Percentiles rank a stretch among this genome's conserved stretches.
Evolutionary conservation across 169 alveolate genomes (phyloP).

Genomic region (Miamiensis avidus): DNA sequence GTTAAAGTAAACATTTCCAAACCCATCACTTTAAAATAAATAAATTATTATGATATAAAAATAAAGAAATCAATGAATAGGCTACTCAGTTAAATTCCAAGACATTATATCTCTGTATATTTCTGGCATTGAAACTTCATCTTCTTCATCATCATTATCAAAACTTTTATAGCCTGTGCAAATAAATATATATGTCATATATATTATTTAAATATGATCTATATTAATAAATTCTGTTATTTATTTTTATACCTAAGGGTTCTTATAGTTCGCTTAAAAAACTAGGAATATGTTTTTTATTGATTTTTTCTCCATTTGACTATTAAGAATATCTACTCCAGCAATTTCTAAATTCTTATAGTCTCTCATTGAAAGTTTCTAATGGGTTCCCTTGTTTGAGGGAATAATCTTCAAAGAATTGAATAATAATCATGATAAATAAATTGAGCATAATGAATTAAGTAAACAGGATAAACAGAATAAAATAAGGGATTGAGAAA

Average conservation of each 20-base stretch:
- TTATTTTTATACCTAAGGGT: slow-evolving; percentile 13
- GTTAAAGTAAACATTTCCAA: slow-evolving; percentile 28
- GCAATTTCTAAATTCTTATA: slow-evolving; percentile 62
- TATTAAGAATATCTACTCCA: slow-evolving; percentile 73
- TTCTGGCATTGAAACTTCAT: background rate
- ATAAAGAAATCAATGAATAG: too few relatives aligned
- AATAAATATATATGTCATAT: too few relatives aligned
- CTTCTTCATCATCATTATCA: background rate
- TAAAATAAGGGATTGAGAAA: slow-evolving; percentile 26
- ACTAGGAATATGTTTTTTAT: slow-evolving; percentile 3
- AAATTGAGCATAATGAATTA: slow-evolving; percentile 75
- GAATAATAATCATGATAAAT: slow-evolving; percentile 78
- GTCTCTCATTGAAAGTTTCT: slow-evolving; percentile 62
- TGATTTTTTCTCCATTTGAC: slow-evolving; percentile 50
- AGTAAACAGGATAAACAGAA: slow-evolving; percentile 47
- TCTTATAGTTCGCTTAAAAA: slow-evolving; percentile 21
- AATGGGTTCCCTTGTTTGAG: slow-evolving; percentile 69
- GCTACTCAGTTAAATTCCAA: slow-evolving; percentile 1
- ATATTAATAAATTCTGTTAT: background rate
- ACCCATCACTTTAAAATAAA: background rate
- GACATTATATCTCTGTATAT: slow-evolving; percentile 9
- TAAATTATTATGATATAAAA: too few relatives aligned
- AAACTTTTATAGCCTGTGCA: too few relatives aligned
- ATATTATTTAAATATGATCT: too few relatives aligned
- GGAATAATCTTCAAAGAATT: slow-evolving; percentile 80